Evolutionary conservation across 331 rosid genomes (phyloP).

Genomic region (Saraca asoca): DNA sequence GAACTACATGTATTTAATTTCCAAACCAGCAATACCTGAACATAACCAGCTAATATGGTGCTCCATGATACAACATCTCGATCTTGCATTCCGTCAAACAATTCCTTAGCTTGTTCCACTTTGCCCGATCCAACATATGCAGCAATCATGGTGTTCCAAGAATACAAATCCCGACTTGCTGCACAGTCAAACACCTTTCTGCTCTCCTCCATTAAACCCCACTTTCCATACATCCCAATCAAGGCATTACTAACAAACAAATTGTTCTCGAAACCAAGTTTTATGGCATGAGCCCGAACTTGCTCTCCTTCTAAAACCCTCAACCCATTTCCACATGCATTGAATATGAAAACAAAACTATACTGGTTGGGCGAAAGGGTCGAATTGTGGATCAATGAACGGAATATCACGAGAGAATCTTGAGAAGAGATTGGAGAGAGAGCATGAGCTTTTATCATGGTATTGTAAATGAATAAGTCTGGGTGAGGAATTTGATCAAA

Average conservation of each 20-base stretch:
- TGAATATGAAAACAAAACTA: slow-evolving; percentile 51
- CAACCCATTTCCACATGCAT: slow-evolving; percentile 56
- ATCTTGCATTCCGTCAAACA: slow-evolving; percentile 45
- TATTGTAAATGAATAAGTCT: slow-evolving; percentile 47
- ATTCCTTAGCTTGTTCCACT: slow-evolving; percentile 40
- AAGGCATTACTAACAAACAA: slow-evolving; percentile 53
- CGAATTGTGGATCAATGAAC: slow-evolving; percentile 20
- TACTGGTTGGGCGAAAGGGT: slow-evolving; percentile 38
- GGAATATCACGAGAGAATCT: slow-evolving; percentile 36
- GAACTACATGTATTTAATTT: background rate
- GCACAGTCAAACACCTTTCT: slow-evolving; percentile 43
- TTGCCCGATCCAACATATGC: slow-evolving; percentile 42
- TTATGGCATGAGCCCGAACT: slow-evolving; percentile 44
- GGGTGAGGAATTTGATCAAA: slow-evolving; percentile 51
- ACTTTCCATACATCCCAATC: slow-evolving; percentile 55
- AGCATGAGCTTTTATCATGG: slow-evolving; percentile 52
- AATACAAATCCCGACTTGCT: slow-evolving; percentile 41
- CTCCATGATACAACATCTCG: slow-evolving; percentile 61
- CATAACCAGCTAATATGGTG: slow-evolving; percentile 55
- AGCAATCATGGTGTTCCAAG: slow-evolving; percentile 54
- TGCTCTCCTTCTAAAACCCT: slow-evolving; percentile 45
- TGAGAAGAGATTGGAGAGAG: slow-evolving; percentile 36
- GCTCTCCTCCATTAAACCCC: slow-evolving; percentile 42
- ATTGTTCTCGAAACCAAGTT: slow-evolving; percentile 48
- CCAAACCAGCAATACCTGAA: slow-evolving; percentile 40